These are phyloP conservation scores for Beta vulgaris DNA, from an alignment of 148 eudicot species.

Conservation along the genomic window DNA sequence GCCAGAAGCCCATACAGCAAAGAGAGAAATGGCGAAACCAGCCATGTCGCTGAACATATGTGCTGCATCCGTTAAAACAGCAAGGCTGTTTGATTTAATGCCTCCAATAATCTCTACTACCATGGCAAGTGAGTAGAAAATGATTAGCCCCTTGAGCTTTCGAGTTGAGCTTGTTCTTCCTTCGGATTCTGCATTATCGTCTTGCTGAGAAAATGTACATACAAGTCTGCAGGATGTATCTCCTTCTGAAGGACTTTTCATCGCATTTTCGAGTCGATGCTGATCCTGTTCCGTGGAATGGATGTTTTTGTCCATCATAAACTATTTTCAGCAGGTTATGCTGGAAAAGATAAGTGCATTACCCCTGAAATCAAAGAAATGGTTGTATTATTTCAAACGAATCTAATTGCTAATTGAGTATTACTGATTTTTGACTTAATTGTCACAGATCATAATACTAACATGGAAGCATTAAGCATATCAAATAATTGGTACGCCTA, in stretches of 20 bases:
- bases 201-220: conserved; percentile 43
- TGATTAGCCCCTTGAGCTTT: conserved; percentile 43
- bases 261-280: conserved; percentile 15
- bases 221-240: conserved; percentile 25
- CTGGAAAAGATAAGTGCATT: too few species aligned
- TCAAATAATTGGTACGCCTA: too few species aligned
- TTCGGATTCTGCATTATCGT: conserved; percentile 19
- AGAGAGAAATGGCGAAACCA: conserved; percentile 50
- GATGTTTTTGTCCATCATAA: too few species aligned
- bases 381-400: too few species aligned
- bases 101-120: conserved; percentile 48
- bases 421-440: too few species aligned
- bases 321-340: too few species aligned
- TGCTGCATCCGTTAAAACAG: conserved; percentile 55
- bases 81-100: conserved; percentile 49
- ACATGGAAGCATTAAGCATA: too few species aligned
- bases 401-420: too few species aligned
- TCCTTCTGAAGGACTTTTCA: conserved; percentile 12
- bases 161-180: conserved; percentile 32
- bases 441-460: too few species aligned
- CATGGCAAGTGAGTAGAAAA: conserved; percentile 40
- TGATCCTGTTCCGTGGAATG: too few species aligned
- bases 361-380: too few species aligned
- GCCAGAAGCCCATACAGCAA: conserved; percentile 48
- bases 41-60: conserved; percentile 48